Evolutionary conservation across 306 rosid species (phyloP).

Genomic region (Lathyrus sativus): DNA sequence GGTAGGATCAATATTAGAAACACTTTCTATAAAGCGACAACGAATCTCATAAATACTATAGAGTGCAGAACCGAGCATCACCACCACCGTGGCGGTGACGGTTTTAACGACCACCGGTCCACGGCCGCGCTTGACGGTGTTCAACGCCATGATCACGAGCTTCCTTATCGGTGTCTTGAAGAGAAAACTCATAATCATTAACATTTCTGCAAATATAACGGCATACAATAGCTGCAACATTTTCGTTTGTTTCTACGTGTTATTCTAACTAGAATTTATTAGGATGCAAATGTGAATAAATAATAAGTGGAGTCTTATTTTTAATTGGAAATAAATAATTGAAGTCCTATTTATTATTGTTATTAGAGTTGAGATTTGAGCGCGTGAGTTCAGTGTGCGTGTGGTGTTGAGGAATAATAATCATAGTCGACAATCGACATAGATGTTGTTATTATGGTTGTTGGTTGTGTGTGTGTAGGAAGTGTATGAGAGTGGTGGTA

Average conservation of each 20-base stretch:
- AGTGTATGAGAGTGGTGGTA: neutral
- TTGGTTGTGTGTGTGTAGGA: neutral
- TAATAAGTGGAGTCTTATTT: neutral
- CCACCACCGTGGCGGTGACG: conserved; percentile 52
- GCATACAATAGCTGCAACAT: conserved; percentile 71
- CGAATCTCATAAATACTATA: conserved; percentile 54
- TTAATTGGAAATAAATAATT: neutral
- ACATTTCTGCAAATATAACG: conserved; percentile 53
- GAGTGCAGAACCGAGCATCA: conserved; percentile 52
- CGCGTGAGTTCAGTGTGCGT: conserved; percentile 40
- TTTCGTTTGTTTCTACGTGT: neutral
- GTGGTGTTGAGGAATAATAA: conserved; percentile 7
- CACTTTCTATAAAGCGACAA: conserved; percentile 47
- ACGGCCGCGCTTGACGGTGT: conserved; percentile 73
- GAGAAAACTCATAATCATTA: conserved; percentile 53
- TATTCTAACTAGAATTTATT: neutral
- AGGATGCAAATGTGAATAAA: neutral
- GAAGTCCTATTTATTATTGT: neutral
- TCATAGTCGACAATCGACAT: conserved; percentile 39
- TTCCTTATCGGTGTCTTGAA: conserved; percentile 70
- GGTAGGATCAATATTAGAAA: conserved; percentile 59
- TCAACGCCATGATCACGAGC: conserved; percentile 62
- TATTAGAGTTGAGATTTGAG: neutral
- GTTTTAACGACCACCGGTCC: conserved; percentile 70
- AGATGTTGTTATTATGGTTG: neutral